Conservation (phyloP, 2,329 filamentous ascomycete species). For the Aspergillus jensenii region DNA sequence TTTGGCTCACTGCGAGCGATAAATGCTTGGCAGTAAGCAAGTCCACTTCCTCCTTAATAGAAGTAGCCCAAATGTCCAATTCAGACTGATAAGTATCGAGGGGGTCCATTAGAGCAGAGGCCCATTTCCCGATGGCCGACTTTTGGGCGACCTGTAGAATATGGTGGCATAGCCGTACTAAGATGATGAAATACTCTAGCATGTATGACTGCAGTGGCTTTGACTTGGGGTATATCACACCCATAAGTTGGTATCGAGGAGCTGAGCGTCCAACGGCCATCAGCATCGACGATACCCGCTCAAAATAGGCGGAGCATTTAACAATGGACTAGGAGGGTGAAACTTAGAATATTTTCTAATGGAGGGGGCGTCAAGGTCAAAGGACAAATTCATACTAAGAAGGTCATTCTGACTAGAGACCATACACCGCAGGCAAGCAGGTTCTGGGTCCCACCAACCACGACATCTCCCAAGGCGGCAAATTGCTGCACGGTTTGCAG, state of each 20-base stretch:
- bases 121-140: neutral
- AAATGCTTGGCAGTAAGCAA: neutral
- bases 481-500: constrained; percentile 1
- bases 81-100: neutral
- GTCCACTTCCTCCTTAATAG: neutral
- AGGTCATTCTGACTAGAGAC: neutral
- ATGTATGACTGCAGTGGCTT: neutral
- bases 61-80: neutral
- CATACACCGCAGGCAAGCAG: neutral
- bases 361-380: too few relatives aligned
- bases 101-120: neutral
- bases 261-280: neutral
- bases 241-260: neutral
- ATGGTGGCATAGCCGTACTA: neutral
- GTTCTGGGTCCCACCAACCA: neutral
- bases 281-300: neutral
- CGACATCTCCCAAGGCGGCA: neutral
- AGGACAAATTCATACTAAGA: neutral
- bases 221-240: neutral
- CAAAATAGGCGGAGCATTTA: neutral
- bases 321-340: neutral
- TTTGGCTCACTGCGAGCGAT: neutral
- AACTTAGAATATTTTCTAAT: too few relatives aligned
- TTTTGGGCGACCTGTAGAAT: neutral
- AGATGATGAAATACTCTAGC: neutral